Evolutionary conservation across 495 filamentous ascomycete genomes (phyloP), one percentile per base, ranked within the genome.

Genomic region (Podospora pseudocomata): DNA sequence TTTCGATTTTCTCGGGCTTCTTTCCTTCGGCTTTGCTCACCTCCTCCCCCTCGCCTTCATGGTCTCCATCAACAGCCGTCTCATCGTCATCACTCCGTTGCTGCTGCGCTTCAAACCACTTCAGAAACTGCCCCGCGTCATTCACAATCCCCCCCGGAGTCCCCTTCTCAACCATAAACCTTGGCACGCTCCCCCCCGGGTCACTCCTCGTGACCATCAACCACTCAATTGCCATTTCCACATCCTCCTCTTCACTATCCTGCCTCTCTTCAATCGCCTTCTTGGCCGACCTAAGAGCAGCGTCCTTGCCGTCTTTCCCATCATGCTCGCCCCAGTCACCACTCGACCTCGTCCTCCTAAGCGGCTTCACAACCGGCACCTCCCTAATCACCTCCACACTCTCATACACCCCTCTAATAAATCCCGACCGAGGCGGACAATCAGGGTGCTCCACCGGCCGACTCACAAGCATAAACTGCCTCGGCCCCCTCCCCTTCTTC

Each of bases 191-290:
- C 39, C 94, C 95, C 26, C 95, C 94, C 0, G 94, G 94, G 71
- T 97, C 93, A 76, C 90, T 93, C n/a, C 94, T 83, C 1, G 94
- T 97, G 26, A 97, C 87, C 95, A 97, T 97, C 49, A 97, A 88
- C 94, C 94, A 98, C 77, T 97, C 94, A 16, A 97, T 87, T 0
- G 90, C 90, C 67, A 70, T 72, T 55, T 77, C 70, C 61, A 86
- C 83, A 32, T 85, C 84, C 5, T 82, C 79, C 20, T 78, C 79
- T 13, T 61, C 64, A 13, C 18, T 67, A 30, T 73, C 72, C 1
- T 62, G 65, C 1, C n/a, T 54, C 9, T 65, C 30, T 5, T 67
- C 64, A 23, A 55, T 11, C 9, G 70, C 68, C 6, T 69, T 74
- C 68, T 58, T 73, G 19, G 76, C 78, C 4, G 76, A 73, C 16